Conservation (phyloP, 768 basidiomycete genomes). For the Mycena capillaripes region DNA sequence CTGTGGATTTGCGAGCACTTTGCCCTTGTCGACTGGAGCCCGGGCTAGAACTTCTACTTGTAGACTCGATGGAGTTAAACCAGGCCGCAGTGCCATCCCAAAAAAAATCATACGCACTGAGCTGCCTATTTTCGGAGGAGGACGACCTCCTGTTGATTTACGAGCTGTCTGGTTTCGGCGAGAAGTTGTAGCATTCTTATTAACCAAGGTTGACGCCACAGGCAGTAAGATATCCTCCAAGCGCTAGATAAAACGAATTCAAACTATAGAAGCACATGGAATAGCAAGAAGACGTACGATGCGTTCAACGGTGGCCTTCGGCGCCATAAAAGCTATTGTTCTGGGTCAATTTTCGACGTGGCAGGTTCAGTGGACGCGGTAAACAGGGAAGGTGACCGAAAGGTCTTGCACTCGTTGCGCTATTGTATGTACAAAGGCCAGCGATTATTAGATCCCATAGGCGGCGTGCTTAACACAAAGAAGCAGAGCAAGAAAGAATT, state of each 20-base stretch:
- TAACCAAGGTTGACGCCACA: neutral
- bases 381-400: too few species aligned
- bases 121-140: conserved; percentile 1
- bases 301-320: neutral
- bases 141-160: conserved; percentile 30
- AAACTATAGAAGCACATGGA: neutral
- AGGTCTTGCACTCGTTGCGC: too few species aligned
- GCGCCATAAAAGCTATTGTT: neutral
- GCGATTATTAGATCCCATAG: too few species aligned
- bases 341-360: neutral
- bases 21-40: neutral
- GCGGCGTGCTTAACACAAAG: too few species aligned
- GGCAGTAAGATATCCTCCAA: conserved; percentile 2
- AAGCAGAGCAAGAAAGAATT: too few species aligned
- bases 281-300: neutral
- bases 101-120: neutral
- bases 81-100: neutral
- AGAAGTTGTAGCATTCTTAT: neutral
- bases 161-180: conserved; percentile 27
- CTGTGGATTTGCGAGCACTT: conserved; percentile 22
- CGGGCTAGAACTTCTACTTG: neutral
- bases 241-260: neutral
- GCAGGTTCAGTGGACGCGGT: too few species aligned
- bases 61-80: conserved; percentile 3
- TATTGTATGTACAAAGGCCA: too few species aligned